Evolutionary conservation across 805 yeast species (phyloP).

Genomic region (Kodamaea neixiangensis): DNA sequence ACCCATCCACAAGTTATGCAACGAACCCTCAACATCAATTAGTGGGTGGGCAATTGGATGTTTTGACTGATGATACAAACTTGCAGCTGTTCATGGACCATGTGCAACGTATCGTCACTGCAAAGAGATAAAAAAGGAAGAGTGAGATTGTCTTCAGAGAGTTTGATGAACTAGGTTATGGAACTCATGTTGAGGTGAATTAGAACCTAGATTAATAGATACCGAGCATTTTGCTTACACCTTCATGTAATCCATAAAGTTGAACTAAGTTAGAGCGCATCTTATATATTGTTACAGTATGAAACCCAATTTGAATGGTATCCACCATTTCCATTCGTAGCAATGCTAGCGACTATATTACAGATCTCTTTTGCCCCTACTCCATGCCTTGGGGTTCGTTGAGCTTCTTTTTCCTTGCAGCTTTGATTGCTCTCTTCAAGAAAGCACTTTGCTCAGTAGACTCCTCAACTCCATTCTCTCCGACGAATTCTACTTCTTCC

Average conservation of each 20-base stretch:
- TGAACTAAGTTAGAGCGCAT: neutral
- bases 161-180: neutral
- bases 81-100: conserved; percentile 59
- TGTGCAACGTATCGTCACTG: conserved; percentile 39
- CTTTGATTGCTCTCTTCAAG: conserved; percentile 16
- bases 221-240: neutral
- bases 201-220: neutral
- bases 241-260: neutral
- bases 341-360: neutral
- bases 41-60: conserved; percentile 30
- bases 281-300: neutral
- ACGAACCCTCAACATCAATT: conserved; percentile 36
- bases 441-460: conserved; percentile 11
- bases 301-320: neutral
- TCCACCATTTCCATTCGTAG: neutral
- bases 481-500: conserved; percentile 15
- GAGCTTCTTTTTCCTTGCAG: conserved; percentile 13
- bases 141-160: no score
- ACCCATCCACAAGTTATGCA: conserved; percentile 61
- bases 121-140: conserved; percentile 14
- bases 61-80: conserved; percentile 61
- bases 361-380: neutral
- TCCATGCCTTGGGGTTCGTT: neutral
- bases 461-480: conserved; percentile 14
- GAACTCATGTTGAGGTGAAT: neutral